These are phyloP conservation scores for Lachancea sp. DNA, from an alignment of 805 yeast genomes.

Conservation along the genomic window DNA sequence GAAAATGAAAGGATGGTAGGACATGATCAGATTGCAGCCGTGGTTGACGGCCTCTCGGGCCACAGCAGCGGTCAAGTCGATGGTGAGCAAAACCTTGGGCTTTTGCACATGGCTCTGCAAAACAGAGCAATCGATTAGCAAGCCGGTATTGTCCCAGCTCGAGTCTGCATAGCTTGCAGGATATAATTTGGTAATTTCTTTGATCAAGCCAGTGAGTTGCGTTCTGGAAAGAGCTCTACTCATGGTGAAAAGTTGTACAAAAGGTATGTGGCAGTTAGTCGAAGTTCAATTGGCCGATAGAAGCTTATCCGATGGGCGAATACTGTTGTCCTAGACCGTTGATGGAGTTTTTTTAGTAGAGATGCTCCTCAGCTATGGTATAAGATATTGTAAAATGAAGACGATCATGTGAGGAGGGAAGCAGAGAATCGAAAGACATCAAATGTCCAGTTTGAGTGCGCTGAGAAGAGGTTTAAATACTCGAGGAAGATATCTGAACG, in stretches of 20 bases:
- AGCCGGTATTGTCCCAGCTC: slow-evolving; percentile 94
- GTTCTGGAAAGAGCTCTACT: slow-evolving; percentile 21
- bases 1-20: slow-evolving; percentile 94
- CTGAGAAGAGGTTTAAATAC: no score
- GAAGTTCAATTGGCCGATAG: no score
- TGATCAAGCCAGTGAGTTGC: slow-evolving; percentile 41
- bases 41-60: slow-evolving; percentile 73
- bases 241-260: slow-evolving; percentile 9
- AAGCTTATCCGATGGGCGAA: no score
- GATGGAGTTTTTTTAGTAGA: no score
- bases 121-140: slow-evolving; percentile 63
- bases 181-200: slow-evolving; percentile 61
- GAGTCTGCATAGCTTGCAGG: slow-evolving; percentile 78
- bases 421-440: no score
- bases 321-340: no score
- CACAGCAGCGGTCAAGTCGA: slow-evolving; percentile 79
- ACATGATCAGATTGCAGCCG: slow-evolving; percentile 55
- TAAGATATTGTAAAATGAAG: no score
- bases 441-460: no score
- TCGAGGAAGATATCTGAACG: no score
- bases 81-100: slow-evolving; percentile 52
- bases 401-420: no score
- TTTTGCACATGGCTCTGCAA: slow-evolving; percentile 12
- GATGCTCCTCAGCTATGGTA: no score
- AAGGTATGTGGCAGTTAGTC: not conserved